Conservation (phyloP, 2,329 filamentous ascomycete species). For the Aureobasidium leucospermi region DNA sequence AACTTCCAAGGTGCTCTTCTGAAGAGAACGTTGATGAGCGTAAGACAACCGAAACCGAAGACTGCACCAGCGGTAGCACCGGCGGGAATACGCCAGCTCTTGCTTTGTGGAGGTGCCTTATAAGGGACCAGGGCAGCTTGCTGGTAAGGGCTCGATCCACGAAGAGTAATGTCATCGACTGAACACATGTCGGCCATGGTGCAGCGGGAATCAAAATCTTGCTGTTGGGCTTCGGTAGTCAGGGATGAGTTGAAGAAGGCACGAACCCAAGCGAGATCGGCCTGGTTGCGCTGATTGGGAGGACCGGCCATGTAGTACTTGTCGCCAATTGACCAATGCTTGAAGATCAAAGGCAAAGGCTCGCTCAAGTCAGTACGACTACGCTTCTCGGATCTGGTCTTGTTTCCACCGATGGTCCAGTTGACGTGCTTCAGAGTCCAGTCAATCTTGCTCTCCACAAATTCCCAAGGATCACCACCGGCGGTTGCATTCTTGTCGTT, state of each 20-base stretch:
- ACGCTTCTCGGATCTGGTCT: constrained; percentile 28
- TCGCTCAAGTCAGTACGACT: constrained; percentile 33
- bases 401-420: constrained; percentile 36
- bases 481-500: constrained; percentile 20
- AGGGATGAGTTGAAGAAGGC: constrained; percentile 45
- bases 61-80: not conserved
- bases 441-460: constrained; percentile 40
- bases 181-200: not conserved
- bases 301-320: constrained; percentile 39
- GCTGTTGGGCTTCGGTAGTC: constrained; percentile 23
- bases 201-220: not conserved
- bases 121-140: not conserved
- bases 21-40: constrained; percentile 8
- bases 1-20: constrained; percentile 13
- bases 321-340: constrained; percentile 44
- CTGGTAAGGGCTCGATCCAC: constrained; percentile 3
- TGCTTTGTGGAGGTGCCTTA: not conserved
- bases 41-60: not conserved
- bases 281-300: constrained; percentile 32
- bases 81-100: not conserved
- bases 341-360: constrained; percentile 37
- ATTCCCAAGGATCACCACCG: constrained; percentile 36
- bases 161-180: constrained; percentile 1
- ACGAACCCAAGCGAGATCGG: constrained; percentile 40
- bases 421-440: constrained; percentile 39